phyloP scores from a whole-genome alignment of 2,329 filamentous ascomycete species.

The Chaetomiaceae sp. region DNA sequence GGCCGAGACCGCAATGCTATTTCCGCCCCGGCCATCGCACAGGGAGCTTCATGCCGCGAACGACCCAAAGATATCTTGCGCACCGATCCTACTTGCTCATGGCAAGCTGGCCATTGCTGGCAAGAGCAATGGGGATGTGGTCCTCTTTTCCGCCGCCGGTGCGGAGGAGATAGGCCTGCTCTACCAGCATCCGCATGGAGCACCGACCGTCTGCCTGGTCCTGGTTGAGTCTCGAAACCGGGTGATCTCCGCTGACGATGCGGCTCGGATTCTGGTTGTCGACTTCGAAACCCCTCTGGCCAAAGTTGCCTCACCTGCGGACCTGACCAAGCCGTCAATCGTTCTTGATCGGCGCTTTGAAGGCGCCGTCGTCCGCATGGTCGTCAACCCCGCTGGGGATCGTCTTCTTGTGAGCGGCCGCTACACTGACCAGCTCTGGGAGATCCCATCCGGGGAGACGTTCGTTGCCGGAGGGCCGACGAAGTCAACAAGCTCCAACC shows the following conservation, averaged over 20 bases:
- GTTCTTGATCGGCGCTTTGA: constrained; percentile 19
- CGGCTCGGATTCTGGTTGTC: constrained; percentile 26
- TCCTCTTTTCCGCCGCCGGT: constrained; percentile 23
- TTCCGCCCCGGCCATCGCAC: background rate
- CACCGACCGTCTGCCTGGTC: constrained; percentile 22
- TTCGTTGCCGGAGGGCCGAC: background rate
- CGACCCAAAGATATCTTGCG: constrained; percentile 25
- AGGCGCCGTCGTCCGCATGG: constrained; percentile 15
- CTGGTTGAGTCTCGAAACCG: constrained; percentile 20
- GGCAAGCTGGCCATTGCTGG: constrained; percentile 27
- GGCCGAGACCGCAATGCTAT: background rate
- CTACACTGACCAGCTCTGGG: constrained; percentile 24
- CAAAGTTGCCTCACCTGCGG: background rate
- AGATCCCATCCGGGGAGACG: constrained; percentile 21
- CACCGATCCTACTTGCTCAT: constrained; percentile 10
- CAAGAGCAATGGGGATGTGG: constrained; percentile 27
- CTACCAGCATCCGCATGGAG: constrained; percentile 24
- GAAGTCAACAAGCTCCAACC: background rate
- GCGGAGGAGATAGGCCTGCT: constrained; percentile 18
- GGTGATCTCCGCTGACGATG: constrained; percentile 30
- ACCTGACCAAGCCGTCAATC: constrained; percentile 1
- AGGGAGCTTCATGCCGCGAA: constrained; percentile 9
- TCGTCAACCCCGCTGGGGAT: constrained; percentile 20
- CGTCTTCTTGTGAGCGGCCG: constrained; percentile 24
- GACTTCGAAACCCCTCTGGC: constrained; percentile 10